Base-by-base conservation (phyloP, 768 basidiomycete species). In the Suillus clintonianus region DNA sequence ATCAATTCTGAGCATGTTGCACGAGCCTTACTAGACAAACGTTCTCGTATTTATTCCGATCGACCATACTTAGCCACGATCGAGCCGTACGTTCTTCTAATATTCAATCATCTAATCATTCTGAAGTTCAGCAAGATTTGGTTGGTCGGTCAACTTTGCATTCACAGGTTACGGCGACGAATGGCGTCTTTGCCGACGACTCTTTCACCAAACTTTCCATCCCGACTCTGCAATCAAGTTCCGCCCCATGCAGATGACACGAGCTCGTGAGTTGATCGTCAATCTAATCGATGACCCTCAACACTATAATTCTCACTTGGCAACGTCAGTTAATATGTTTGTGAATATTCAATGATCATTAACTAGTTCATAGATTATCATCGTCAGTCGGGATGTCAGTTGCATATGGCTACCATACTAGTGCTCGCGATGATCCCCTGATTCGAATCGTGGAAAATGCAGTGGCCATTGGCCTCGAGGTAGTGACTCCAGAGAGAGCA, bases 181-280 rank as follows among this genome's bases (percentile, higher is more conserved):
- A 36, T 62, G 61, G 59, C 76, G 78, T 41, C 66, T 69, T 10
- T 77, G 74, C 63, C 71, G 79, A 45, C 71, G 74, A 45, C 64
- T 71, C 34, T 80, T 80, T 60, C 76, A 78, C 65, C 77, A 79
- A 51, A 76, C 75, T 59, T 79, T 81, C 64, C 75, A 78, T 53
- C 66, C 74, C 27, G 74, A 74, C 13, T 65, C 77, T 47, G 60
- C 68, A n/a, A 11, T 42, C 7, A 62, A 62, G 3, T 76, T 72
- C 48, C 68, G 72, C 43, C 70, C 71, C 14, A 60, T 70, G 19
- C 71, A 77, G 54, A 64, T 68, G 15, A 65, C 67, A 53, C 69
- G 70, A 43, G 67, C 72, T 2, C 22, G 65, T 55, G 69, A 65
- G 30, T 53, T 78, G n/a, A 64, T 78, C 32, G 65, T 71, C 27